Evolutionary conservation across 2,329 filamentous ascomycete species (phyloP).

Genomic region (Paraconiothyrium sp.): DNA sequence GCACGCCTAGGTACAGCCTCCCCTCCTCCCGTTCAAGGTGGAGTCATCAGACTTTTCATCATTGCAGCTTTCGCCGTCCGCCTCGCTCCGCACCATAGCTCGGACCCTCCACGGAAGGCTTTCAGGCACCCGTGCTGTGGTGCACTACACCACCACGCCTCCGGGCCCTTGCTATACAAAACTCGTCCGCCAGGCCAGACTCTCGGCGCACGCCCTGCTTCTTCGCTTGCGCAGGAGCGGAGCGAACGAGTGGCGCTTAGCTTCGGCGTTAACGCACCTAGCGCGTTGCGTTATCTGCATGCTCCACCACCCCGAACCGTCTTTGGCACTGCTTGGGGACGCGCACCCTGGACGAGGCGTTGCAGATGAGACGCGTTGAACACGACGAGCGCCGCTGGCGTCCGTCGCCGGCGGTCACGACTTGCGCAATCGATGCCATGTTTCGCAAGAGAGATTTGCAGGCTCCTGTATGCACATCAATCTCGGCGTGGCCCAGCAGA

Average conservation of each 20-base stretch:
- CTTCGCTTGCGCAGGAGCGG: constrained; percentile 14
- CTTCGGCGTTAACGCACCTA: constrained; percentile 24
- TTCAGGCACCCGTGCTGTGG: constrained; percentile 9
- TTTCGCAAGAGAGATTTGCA: background rate
- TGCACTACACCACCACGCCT: constrained; percentile 2
- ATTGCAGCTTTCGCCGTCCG: constrained; percentile 1
- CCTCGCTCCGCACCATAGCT: background rate
- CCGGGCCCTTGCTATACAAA: background rate
- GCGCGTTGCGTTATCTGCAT: constrained; percentile 20
- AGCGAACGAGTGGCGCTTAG: constrained; percentile 28
- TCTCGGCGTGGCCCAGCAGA: constrained; percentile 1
- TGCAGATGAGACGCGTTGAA: constrained; percentile 20
- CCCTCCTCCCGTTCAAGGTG: background rate
- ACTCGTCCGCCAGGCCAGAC: constrained; percentile 9
- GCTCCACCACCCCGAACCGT: constrained; percentile 9
- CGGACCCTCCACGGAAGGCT: background rate
- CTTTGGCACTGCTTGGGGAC: constrained; percentile 13
- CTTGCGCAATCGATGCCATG: background rate
- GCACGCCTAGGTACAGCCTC: constrained; percentile 3
- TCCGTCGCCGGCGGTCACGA: background rate
- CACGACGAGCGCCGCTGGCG: constrained; percentile 8
- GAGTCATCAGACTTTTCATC: constrained; percentile 5
- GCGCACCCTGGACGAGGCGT: constrained; percentile 6
- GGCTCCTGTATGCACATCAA: constrained; percentile 9
- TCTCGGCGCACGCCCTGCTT: constrained; percentile 8